Percentiles rank a stretch among this genome's conserved stretches.
These are phyloP conservation scores for Dimargaris cristalligena DNA, from an alignment of 192 early-diverging fungal genomes.

Conservation along the genomic window DNA sequence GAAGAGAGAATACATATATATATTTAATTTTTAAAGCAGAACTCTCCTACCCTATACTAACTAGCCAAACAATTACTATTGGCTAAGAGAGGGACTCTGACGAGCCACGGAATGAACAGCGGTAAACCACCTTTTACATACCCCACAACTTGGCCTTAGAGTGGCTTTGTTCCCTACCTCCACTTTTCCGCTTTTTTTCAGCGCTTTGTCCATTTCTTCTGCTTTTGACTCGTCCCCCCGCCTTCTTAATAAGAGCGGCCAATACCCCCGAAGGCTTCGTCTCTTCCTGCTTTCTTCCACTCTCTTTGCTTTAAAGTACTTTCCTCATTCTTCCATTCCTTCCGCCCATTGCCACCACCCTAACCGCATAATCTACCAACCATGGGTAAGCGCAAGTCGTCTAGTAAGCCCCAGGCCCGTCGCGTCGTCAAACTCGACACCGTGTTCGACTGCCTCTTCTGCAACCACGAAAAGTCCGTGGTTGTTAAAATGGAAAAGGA, in stretches of 20 bases:
- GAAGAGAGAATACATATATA: neutral
- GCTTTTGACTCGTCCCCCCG: too few relatives aligned
- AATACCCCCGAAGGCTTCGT: too few relatives aligned
- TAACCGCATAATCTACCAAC: too few relatives aligned
- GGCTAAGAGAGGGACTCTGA: neutral
- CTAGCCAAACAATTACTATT: neutral
- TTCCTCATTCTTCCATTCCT: slow-evolving; percentile 1
- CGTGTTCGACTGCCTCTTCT: slow-evolving; percentile 67
- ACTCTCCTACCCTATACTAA: neutral
- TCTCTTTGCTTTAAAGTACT: neutral
- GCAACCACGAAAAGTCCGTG: slow-evolving; percentile 74
- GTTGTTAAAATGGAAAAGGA: slow-evolving; percentile 50
- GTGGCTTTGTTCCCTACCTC: neutral
- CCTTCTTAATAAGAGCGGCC: too few relatives aligned
- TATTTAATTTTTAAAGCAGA: neutral
- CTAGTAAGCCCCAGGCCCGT: slow-evolving; percentile 49
- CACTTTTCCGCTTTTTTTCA: neutral
- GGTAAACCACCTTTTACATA: neutral
- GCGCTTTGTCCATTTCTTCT: neutral
- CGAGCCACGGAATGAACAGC: neutral
- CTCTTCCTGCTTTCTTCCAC: neutral
- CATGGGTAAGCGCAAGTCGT: slow-evolving; percentile 61
- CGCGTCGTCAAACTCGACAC: slow-evolving; percentile 49
- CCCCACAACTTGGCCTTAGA: neutral
- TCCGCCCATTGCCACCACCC: too few relatives aligned